Conservation (phyloP, 2,329 filamentous ascomycete species). For the Calonectria hawksworthii region DNA sequence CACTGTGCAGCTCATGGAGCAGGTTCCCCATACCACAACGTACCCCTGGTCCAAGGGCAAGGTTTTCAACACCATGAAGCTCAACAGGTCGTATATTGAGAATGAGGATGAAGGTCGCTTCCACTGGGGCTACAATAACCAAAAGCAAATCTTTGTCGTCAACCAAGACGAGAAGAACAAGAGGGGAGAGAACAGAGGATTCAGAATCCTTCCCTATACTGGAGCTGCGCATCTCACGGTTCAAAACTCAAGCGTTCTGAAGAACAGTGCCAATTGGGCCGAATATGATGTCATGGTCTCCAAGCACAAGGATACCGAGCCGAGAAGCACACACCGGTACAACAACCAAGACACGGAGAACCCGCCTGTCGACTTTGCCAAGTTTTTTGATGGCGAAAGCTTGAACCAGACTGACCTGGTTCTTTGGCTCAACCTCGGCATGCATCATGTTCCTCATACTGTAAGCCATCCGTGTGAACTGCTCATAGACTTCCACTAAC, state of each 20-base stretch:
- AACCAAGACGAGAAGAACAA: constrained; percentile 61
- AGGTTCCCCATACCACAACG: constrained; percentile 53
- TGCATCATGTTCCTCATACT: constrained; percentile 56
- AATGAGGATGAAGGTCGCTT: constrained; percentile 57
- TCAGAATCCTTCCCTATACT: constrained; percentile 56
- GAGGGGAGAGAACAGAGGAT: constrained; percentile 64
- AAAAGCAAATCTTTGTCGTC: constrained; percentile 59
- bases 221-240: constrained; percentile 58
- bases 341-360: constrained; percentile 54
- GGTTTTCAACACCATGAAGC: constrained; percentile 29
- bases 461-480: neutral
- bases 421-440: constrained; percentile 63
- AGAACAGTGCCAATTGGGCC: constrained; percentile 61
- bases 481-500: neutral
- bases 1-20: constrained; percentile 53
- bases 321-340: constrained; percentile 50
- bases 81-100: constrained; percentile 46
- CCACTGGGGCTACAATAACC: constrained; percentile 59
- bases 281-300: constrained; percentile 49
- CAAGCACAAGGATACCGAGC: constrained; percentile 55
- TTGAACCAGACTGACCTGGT: constrained; percentile 56
- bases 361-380: constrained; percentile 61
- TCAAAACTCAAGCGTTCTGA: constrained; percentile 57
- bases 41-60: constrained; percentile 30
- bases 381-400: constrained; percentile 58